These are phyloP conservation scores for Phytopythium sindhum DNA, from an alignment of 352 stramenopile species.

Conservation along the genomic window DNA sequence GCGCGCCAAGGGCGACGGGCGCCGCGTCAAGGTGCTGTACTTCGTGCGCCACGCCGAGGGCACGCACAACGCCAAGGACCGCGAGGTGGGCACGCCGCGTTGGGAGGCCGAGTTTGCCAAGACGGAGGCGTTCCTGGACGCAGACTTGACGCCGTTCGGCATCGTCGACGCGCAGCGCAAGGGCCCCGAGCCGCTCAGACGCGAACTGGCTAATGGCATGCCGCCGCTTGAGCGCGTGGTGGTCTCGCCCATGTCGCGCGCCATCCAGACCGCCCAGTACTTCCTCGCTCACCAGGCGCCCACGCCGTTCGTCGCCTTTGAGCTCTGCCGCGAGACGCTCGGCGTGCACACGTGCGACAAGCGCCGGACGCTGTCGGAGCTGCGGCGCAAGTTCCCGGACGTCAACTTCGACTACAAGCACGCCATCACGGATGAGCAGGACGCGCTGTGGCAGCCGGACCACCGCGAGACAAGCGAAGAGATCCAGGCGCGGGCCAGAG, in stretches of 20 bases:
- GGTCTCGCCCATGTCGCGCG: conserved; percentile 63
- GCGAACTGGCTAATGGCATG: conserved; percentile 52
- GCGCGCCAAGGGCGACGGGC: conserved; percentile 12
- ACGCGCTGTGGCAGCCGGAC: conserved; percentile 48
- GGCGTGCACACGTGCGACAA: conserved; percentile 73
- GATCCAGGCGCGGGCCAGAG: conserved; percentile 37
- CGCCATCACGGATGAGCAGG: conserved; percentile 48
- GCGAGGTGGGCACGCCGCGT: conserved; percentile 37
- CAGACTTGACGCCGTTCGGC: conserved; percentile 57
- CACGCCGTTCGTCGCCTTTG: conserved; percentile 51
- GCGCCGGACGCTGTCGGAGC: conserved; percentile 33
- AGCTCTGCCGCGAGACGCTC: conserved; percentile 60
- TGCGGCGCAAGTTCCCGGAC: conserved; percentile 47
- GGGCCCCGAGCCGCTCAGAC: conserved; percentile 24
- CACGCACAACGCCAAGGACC: conserved; percentile 65
- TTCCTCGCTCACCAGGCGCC: conserved; percentile 49
- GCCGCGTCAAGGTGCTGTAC: conserved; percentile 66
- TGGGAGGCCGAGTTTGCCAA: conserved; percentile 67
- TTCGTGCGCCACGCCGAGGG: conserved; percentile 75
- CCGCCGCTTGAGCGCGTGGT: conserved; percentile 54
- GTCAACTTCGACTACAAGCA: conserved; percentile 48
- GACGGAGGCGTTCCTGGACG: conserved; percentile 56
- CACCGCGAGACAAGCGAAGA: conserved; percentile 65
- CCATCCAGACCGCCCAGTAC: conserved; percentile 65
- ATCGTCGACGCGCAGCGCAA: conserved; percentile 45